phyloP scores from a whole-genome alignment of 2,329 filamentous ascomycete species.

The Exutisphaerella laricina region DNA sequence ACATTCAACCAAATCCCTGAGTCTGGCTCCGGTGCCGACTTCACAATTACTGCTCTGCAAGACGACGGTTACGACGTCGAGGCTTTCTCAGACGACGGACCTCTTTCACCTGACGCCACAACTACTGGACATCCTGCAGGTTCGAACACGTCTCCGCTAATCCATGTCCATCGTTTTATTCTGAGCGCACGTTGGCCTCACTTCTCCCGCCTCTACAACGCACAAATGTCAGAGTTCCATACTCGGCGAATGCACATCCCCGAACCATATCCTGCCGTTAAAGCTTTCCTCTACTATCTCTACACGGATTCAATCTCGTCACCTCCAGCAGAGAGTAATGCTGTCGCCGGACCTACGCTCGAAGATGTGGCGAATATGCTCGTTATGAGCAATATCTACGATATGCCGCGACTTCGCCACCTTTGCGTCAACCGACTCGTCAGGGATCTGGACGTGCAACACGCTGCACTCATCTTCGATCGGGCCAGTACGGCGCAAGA shows the following conservation, averaged over 20 bases:
- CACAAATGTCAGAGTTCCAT: constrained; percentile 97
- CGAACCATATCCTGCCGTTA: constrained; percentile 89
- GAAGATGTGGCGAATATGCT: constrained; percentile 87
- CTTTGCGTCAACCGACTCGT: constrained; percentile 86
- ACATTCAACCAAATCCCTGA: constrained; percentile 86
- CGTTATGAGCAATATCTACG: constrained; percentile 97
- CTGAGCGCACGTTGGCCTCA: constrained; percentile 94
- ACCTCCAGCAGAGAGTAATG: constrained; percentile 23
- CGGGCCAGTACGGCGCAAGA: constrained; percentile 84
- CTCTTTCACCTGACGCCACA: constrained; percentile 13
- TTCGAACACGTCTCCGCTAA: constrained; percentile 64
- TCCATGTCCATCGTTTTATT: constrained; percentile 93
- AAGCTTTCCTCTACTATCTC: constrained; percentile 90
- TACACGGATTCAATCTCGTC: constrained; percentile 83
- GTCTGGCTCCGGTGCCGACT: constrained; percentile 80
- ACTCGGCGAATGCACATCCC: constrained; percentile 97
- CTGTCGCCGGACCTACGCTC: constrained; percentile 50
- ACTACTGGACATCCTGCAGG: constrained; percentile 13
- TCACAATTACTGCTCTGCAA: constrained; percentile 81
- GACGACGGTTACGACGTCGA: constrained; percentile 56
- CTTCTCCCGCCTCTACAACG: constrained; percentile 83
- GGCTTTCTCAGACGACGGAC: constrained; percentile 55
- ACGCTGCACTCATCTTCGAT: constrained; percentile 95
- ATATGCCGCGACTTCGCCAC: constrained; percentile 86
- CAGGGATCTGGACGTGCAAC: constrained; percentile 87